phyloP scores from a whole-genome alignment of 1,284 basidiomycete species.

The Sanghuangporus baumii region DNA sequence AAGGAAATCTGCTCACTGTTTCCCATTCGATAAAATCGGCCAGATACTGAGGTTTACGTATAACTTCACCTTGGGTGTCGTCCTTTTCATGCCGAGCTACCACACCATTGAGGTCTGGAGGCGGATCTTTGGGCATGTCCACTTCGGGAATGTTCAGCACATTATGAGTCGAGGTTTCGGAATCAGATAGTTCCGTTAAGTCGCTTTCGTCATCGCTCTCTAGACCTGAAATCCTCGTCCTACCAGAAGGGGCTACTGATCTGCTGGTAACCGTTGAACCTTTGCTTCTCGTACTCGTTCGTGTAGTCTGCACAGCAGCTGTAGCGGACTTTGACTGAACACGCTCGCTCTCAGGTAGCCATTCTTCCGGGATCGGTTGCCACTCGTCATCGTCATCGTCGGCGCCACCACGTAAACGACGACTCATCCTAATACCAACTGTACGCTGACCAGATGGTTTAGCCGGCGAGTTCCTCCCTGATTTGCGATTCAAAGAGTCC shows the following conservation, averaged over 20 bases:
- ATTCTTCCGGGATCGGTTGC: conserved; percentile 74
- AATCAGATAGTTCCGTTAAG: conserved; percentile 61
- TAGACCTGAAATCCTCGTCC: conserved; percentile 40
- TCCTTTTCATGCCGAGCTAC: conserved; percentile 22
- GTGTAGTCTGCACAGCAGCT: conserved; percentile 8
- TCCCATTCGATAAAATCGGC: conserved; percentile 78
- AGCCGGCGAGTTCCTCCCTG: conserved; percentile 6
- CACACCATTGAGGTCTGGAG: background rate
- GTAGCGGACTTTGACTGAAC: conserved; percentile 7
- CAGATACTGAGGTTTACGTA: conserved; percentile 24
- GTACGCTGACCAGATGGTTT: conserved; percentile 27
- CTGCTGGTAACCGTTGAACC: background rate
- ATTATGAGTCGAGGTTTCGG: conserved; percentile 4
- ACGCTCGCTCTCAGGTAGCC: conserved; percentile 40
- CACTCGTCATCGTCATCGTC: conserved; percentile 54
- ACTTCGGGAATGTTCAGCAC: conserved; percentile 14
- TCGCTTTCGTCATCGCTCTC: conserved; percentile 61
- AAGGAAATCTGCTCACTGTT: conserved; percentile 46
- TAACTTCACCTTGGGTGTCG: conserved; percentile 19
- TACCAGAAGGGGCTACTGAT: conserved; percentile 17
- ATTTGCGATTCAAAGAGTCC: conserved; percentile 2
- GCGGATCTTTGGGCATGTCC: conserved; percentile 10
- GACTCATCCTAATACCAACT: conserved; percentile 59
- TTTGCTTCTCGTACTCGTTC: conserved; percentile 22
- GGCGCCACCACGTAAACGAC: conserved; percentile 48